A percentile compares a stretch with the other conserved stretches of the same genome.
These are phyloP conservation scores for Acanthamoeba rhysodes DNA, from an alignment of 208 protist species.

Conservation along the genomic window DNA sequence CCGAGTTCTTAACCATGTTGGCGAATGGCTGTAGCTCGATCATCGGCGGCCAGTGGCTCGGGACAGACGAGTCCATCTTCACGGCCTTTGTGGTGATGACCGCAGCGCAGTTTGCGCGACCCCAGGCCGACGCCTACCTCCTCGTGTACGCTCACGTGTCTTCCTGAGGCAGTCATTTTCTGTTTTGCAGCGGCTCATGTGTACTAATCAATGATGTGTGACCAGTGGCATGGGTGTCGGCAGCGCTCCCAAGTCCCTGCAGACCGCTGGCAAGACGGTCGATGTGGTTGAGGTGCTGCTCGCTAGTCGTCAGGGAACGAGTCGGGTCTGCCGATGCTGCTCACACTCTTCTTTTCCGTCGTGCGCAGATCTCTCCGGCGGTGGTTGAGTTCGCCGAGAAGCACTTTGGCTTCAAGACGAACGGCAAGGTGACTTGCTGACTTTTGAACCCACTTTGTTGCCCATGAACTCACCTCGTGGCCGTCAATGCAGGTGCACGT, in stretches of 20 bases:
- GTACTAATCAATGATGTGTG: background rate
- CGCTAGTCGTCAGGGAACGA: too few relatives aligned
- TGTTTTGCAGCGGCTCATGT: background rate
- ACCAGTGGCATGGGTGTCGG: background rate
- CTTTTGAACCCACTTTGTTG: too few relatives aligned
- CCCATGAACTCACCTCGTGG: too few relatives aligned
- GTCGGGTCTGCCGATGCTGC: background rate
- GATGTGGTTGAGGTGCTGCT: background rate
- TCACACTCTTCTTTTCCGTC: too few relatives aligned
- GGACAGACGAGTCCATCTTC: conserved; percentile 17
- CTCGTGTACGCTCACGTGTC: background rate
- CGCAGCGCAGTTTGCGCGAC: conserved; percentile 4
- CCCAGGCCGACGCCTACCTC: background rate
- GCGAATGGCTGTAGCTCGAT: background rate
- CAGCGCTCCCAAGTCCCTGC: conserved; percentile 6
- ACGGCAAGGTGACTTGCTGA: conserved; percentile 21
- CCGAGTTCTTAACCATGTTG: background rate
- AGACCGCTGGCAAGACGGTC: background rate
- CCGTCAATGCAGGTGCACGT: background rate
- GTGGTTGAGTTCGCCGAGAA: conserved; percentile 19
- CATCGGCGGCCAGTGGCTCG: conserved; percentile 30
- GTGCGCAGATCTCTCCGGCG: background rate
- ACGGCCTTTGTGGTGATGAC: conserved; percentile 29
- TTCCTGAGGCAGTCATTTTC: background rate
- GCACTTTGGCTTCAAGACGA: conserved; percentile 28